Percentiles rank a stretch among this genome's conserved stretches.
phyloP scores from a whole-genome alignment of 192 early-diverging fungal genomes.

The Blastocladiella britannica region DNA sequence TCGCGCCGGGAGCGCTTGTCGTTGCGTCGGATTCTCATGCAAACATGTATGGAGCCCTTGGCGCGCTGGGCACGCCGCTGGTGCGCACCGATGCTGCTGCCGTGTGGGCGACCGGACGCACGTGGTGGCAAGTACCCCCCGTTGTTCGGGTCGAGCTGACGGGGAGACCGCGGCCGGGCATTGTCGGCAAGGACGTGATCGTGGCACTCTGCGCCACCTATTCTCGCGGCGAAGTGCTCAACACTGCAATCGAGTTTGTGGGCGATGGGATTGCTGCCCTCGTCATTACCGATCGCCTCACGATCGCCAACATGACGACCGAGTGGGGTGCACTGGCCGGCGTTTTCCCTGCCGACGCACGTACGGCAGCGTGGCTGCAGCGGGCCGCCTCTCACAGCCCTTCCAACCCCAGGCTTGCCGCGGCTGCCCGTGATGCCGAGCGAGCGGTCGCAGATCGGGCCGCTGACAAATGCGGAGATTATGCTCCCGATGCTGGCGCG shows the following conservation, averaged over 20 bases:
- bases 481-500: constrained; percentile 35
- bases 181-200: constrained; percentile 94
- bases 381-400: too few species aligned
- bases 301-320: constrained; percentile 98
- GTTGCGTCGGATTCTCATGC: constrained; percentile 98
- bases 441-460: too few species aligned
- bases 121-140: constrained; percentile 98
- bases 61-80: constrained; percentile 83
- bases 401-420: too few species aligned
- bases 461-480: too few species aligned
- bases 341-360: constrained; percentile 78
- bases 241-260: constrained; percentile 88
- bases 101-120: constrained; percentile 91
- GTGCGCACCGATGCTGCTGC: constrained; percentile 96
- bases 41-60: constrained; percentile 98
- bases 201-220: constrained; percentile 81
- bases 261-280: constrained; percentile 43
- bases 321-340: constrained; percentile 98
- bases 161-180: constrained; percentile 53
- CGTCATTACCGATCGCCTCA: constrained; percentile 72
- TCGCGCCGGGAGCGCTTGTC: constrained; percentile 77
- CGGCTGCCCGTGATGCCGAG: too few species aligned
- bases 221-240: constrained; percentile 85
- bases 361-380: too few species aligned
- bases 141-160: constrained; percentile 75